phyloP scores from a whole-genome alignment of 495 filamentous ascomycete species.

The Aspergillus heteromorphus region DNA sequence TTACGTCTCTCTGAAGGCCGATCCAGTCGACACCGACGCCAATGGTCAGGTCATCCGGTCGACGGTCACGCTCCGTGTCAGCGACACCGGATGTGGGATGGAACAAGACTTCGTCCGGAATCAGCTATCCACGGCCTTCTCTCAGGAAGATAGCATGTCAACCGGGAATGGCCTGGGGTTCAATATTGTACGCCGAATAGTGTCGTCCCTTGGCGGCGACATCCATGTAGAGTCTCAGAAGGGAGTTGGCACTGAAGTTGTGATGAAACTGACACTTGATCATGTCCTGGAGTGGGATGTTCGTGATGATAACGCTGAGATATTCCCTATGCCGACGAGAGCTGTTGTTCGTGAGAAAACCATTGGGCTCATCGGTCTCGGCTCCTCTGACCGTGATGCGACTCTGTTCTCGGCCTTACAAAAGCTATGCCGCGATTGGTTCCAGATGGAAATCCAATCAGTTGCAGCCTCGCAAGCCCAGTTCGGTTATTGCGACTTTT shows the following conservation, averaged over 20 bases:
- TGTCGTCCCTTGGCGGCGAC: constrained; percentile 33
- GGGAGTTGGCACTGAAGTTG: constrained; percentile 12
- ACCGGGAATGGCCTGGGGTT: constrained; percentile 41
- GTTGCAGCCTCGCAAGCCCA: neutral
- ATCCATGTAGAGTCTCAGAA: constrained; percentile 35
- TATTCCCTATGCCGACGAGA: neutral
- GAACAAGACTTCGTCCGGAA: constrained; percentile 36
- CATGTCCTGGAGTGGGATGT: neutral
- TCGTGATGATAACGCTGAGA: neutral
- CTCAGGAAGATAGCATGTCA: constrained; percentile 42
- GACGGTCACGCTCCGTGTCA: constrained; percentile 11
- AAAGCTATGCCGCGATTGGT: neutral
- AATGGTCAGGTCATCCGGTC: neutral
- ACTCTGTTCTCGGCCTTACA: too few species aligned
- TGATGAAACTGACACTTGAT: neutral
- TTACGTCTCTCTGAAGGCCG: constrained; percentile 15
- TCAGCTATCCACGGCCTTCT: constrained; percentile 41
- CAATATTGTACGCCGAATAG: constrained; percentile 38
- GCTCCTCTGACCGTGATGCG: too few species aligned
- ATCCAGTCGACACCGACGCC: neutral
- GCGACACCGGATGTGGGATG: constrained; percentile 33
- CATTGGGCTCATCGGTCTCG: constrained; percentile 2
- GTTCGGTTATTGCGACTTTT: neutral
- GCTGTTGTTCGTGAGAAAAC: neutral
- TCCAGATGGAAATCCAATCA: constrained; percentile 3